phyloP scores from a whole-genome alignment of 2,329 filamentous ascomycete genomes.

The Colletotrichum sublineola region DNA sequence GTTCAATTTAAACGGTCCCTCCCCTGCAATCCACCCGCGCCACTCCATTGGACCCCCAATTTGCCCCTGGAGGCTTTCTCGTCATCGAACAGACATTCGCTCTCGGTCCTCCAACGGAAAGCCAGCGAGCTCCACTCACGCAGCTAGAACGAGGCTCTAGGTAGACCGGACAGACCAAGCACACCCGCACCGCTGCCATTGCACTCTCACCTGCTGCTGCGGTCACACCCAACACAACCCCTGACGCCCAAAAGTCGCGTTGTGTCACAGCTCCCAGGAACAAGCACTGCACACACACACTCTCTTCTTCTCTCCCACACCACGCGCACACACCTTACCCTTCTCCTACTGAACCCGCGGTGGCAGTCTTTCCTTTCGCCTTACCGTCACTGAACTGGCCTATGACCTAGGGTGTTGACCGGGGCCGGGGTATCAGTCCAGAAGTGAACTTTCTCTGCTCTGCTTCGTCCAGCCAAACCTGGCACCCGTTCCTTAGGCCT shows the following conservation, averaged over 20 bases:
- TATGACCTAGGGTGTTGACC: constrained; percentile 19
- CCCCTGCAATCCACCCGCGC: constrained; percentile 25
- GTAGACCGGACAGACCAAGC: constrained; percentile 4
- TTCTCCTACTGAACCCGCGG: constrained; percentile 5
- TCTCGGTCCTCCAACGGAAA: constrained; percentile 13
- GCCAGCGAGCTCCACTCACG: constrained; percentile 10
- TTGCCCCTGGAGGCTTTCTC: constrained; percentile 37
- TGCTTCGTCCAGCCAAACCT: constrained; percentile 22
- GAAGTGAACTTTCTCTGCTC: constrained; percentile 30
- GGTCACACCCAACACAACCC: constrained; percentile 35
- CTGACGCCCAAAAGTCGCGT: constrained; percentile 39
- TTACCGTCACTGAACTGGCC: constrained; percentile 24
- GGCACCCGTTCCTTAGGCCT: constrained; percentile 15
- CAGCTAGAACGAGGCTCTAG: constrained; percentile 14
- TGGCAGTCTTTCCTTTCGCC: constrained; percentile 30
- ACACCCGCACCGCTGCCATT: constrained; percentile 13
- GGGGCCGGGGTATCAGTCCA: constrained; percentile 29
- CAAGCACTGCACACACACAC: background rate
- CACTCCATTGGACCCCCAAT: constrained; percentile 40
- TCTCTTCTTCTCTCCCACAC: background rate
- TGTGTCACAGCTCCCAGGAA: constrained; percentile 27
- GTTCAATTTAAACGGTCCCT: constrained; percentile 40
- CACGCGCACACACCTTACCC: constrained; percentile 15
- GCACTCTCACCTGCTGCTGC: constrained; percentile 22
- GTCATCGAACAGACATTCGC: constrained; percentile 32